Base-by-base conservation (phyloP, 2,329 filamentous ascomycete genomes). In the Clarireedia paspali region DNA sequence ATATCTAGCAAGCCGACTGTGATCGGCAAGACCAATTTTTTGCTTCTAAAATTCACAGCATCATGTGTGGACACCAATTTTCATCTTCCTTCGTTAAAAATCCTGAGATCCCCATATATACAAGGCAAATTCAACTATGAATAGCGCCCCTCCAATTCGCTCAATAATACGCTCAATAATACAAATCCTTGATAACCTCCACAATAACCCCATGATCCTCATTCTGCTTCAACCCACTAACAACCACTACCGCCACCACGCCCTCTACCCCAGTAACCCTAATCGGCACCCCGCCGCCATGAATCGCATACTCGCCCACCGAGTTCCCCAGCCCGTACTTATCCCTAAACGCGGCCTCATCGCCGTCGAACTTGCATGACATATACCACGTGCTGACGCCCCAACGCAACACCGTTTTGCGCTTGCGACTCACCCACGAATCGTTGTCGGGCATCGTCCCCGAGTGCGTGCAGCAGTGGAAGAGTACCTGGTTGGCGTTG, bases 121-220 rank as follows among this genome's bases (percentile, higher is more conserved):
- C 27, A 30, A 30, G 7, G 27, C 27, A 30, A 30, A 30, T 30
- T 30, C 27, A 10, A 10, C 10, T 10, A 30, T 30, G 7, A 30
- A 30, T 10, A 30, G 10, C 6, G 27, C 27, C 27, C 27, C 10
- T 30, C 27, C 7, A 30, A 30, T 9, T 9, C 27, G 20, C 20
- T 20, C 20, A 20, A 20, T 20, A 20, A 20, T 20, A 10, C 39
- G 14, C 17, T 51, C 42, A 63, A 57, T 60, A 61, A 53, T 62
- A 64, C 53, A 66, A 55, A 38, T 66, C 63, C 24, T 56, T 57
- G 46, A 68, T 68, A 46, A 66, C 64, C 58, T 91, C 85, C 0
- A 88, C 79, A 65, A 92, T 83, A 39, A 91, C 80, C 7, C 82
- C 82, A 70, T 94, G 89, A 70, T 91, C 88, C 72, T 91, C 80